These are phyloP conservation scores for Dioscorea alata DNA, from an alignment of 106 monocot genomes.

Conservation along the genomic window DNA sequence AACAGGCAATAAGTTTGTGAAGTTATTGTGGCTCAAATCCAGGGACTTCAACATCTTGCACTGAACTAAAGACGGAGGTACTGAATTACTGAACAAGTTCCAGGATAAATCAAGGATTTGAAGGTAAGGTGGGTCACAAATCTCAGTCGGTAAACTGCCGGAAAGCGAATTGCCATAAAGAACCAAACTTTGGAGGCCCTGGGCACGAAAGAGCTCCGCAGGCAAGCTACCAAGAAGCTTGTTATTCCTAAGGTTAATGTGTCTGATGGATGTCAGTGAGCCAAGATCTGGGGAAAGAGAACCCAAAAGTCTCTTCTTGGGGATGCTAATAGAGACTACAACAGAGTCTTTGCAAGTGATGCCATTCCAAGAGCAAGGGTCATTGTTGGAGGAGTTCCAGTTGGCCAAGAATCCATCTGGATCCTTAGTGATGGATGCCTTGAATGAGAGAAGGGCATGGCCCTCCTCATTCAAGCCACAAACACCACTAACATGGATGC, in stretches of 20 bases:
- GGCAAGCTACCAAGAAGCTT: constrained; percentile 38
- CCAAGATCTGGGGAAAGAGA: constrained; percentile 24
- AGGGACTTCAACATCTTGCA: constrained; percentile 43
- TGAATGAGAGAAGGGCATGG: constrained; percentile 58
- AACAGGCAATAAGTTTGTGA: constrained; percentile 34
- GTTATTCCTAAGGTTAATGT: constrained; percentile 61
- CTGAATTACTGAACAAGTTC: constrained; percentile 33
- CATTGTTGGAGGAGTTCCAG: constrained; percentile 62
- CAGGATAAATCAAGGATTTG: constrained; percentile 54
- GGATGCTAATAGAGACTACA: constrained; percentile 49
- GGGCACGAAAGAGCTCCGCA: constrained; percentile 14
- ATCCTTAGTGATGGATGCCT: constrained; percentile 36
- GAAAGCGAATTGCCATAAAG: constrained; percentile 42
- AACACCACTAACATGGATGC: not conserved
- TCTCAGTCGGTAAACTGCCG: constrained; percentile 31
- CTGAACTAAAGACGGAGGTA: constrained; percentile 31
- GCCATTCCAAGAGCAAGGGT: constrained; percentile 75
- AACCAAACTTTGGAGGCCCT: constrained; percentile 46
- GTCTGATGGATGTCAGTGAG: constrained; percentile 41
- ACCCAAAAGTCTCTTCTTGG: constrained; percentile 39
- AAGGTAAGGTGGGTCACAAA: constrained; percentile 40
- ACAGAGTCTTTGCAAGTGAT: constrained; percentile 33
- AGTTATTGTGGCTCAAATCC: constrained; percentile 41
- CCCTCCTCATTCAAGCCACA: constrained; percentile 34
- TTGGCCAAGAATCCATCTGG: constrained; percentile 39